phyloP scores from a whole-genome alignment of 371 early-diverging fungal genomes.

The Thermomucor indicae-seudaticae region DNA sequence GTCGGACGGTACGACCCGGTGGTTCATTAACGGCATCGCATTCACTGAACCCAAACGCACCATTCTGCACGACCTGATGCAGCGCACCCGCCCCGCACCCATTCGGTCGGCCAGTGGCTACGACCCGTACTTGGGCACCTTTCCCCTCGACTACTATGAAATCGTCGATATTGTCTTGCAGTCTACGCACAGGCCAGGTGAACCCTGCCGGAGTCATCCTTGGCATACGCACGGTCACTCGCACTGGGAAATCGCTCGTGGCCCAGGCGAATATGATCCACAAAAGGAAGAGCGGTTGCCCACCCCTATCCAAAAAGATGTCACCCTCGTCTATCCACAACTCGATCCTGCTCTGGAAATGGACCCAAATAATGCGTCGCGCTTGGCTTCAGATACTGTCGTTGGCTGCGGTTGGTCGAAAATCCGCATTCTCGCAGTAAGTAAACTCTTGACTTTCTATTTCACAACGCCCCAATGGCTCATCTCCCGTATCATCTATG shows the following conservation, averaged over 20 bases:
- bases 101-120: conserved; percentile 13
- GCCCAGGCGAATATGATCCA: conserved; percentile 37
- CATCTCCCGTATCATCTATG: too few species aligned
- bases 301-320: conserved; percentile 23
- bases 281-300: conserved; percentile 17
- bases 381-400: not conserved
- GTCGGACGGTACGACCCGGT: conserved; percentile 17
- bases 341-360: conserved; percentile 12
- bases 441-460: conserved; percentile 1
- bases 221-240: conserved; percentile 51
- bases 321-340: conserved; percentile 30
- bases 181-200: conserved; percentile 19
- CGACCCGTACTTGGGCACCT: conserved; percentile 30
- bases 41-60: conserved; percentile 14
- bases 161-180: conserved; percentile 39
- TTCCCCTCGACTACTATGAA: conserved; percentile 30
- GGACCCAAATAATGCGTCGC: conserved; percentile 1
- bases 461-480: too few species aligned
- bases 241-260: conserved; percentile 41
- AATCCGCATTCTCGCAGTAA: conserved; percentile 36
- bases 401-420: conserved; percentile 45
- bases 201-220: conserved; percentile 38
- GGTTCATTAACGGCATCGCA: conserved; percentile 27
- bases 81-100: conserved; percentile 4
- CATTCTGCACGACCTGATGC: conserved; percentile 13